These are phyloP conservation scores for Passiflora organensis DNA, from an alignment of 345 rosid species.

Conservation along the genomic window DNA sequence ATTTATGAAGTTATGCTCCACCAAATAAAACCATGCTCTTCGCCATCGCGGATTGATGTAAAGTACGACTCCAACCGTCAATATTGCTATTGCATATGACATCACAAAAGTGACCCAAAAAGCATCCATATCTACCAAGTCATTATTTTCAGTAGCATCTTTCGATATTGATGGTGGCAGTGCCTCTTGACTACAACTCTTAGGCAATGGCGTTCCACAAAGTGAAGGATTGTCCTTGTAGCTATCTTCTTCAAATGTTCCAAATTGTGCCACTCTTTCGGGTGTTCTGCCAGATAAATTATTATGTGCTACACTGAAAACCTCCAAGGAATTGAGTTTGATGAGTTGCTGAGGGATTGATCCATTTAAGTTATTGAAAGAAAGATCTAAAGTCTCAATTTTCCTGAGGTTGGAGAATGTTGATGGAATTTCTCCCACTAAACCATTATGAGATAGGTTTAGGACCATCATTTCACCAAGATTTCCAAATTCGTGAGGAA, in stretches of 20 bases:
- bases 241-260: conserved; percentile 11
- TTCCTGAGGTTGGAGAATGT: no score
- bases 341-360: background rate
- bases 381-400: no score
- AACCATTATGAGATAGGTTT: conserved; percentile 13
- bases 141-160: background rate
- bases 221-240: conserved; percentile 23
- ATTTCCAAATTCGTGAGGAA: conserved; percentile 26
- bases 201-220: conserved; percentile 21
- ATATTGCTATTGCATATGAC: background rate
- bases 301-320: conserved; percentile 31
- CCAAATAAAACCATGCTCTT: conserved; percentile 10
- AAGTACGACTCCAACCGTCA: background rate
- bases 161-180: background rate
- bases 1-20: background rate
- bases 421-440: background rate
- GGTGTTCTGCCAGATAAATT: conserved; percentile 28
- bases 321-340: background rate
- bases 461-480: conserved; percentile 4
- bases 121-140: conserved; percentile 2
- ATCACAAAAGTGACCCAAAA: background rate
- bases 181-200: background rate
- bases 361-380: no score
- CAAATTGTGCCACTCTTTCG: conserved; percentile 7
- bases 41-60: conserved; percentile 9